phyloP scores from a whole-genome alignment of 768 basidiomycete genomes.

The Xerocomellus dryophilus region DNA sequence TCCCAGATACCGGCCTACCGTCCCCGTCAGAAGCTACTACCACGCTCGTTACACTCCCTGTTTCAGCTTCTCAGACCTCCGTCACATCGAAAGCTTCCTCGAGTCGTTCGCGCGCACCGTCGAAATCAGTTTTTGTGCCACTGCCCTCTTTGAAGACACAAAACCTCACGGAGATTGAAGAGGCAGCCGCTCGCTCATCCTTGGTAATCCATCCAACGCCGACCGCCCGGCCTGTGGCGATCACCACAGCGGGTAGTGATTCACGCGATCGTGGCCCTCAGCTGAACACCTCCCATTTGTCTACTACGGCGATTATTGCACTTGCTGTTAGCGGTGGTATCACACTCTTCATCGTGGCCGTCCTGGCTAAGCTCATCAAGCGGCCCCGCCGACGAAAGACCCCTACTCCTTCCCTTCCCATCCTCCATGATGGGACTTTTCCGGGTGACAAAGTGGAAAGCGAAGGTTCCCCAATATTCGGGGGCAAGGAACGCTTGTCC shows the following conservation, averaged over 20 bases:
- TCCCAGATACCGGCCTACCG: constrained; percentile 32
- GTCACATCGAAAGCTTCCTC: constrained; percentile 19
- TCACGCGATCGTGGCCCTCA: constrained; percentile 10
- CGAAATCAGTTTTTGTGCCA: constrained; percentile 28
- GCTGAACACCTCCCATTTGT: constrained; percentile 34
- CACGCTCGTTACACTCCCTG: constrained; percentile 3
- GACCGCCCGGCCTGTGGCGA: constrained; percentile 2
- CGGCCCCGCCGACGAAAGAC: constrained; percentile 51
- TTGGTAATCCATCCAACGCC: background rate
- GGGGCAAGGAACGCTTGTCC: constrained; percentile 66
- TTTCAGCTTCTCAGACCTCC: constrained; percentile 23
- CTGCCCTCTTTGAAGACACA: constrained; percentile 26
- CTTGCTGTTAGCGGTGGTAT: constrained; percentile 52
- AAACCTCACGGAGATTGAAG: constrained; percentile 25
- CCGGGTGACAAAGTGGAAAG: constrained; percentile 44
- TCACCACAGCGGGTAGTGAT: background rate
- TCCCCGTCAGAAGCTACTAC: constrained; percentile 20
- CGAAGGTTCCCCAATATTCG: constrained; percentile 71
- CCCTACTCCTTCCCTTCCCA: constrained; percentile 73
- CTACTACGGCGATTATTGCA: constrained; percentile 48
- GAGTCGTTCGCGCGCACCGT: constrained; percentile 11
- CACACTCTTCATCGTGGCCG: constrained; percentile 45
- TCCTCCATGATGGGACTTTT: constrained; percentile 54
- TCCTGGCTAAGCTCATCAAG: constrained; percentile 46
- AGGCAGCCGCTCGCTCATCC: constrained; percentile 15